phyloP scores from a whole-genome alignment of 2,329 filamentous ascomycete species.

The Penicillium digitatum region DNA sequence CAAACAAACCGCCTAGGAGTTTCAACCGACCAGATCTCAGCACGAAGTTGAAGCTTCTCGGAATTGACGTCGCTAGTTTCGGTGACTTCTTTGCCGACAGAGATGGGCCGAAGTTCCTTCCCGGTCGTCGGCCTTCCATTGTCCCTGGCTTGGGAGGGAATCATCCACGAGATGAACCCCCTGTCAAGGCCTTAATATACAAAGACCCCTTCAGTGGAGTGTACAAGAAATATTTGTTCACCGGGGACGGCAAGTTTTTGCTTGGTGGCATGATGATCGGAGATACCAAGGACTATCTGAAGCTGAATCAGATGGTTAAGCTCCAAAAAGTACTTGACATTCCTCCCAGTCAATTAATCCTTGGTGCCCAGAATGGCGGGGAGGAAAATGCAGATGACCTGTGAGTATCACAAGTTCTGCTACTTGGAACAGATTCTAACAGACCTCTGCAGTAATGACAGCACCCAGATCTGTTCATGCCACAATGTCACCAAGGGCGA shows the following conservation, averaged over 20 bases:
- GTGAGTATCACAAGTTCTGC: conserved; percentile 29
- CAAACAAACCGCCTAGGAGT: conserved; percentile 61
- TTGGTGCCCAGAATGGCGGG: conserved; percentile 69
- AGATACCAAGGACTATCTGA: conserved; percentile 85
- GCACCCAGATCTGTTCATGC: conserved; percentile 86
- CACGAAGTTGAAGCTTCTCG: conserved; percentile 84
- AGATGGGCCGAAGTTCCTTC: conserved; percentile 74
- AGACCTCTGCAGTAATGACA: conserved; percentile 54
- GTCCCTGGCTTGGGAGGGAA: conserved; percentile 45
- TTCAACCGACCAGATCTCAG: conserved; percentile 84
- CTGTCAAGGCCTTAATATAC: conserved; percentile 80
- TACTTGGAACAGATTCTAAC: conserved; percentile 13
- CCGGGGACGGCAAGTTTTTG: conserved; percentile 80
- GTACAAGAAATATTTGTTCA: conserved; percentile 94
- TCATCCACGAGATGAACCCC: conserved; percentile 43
- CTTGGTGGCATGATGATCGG: conserved; percentile 98
- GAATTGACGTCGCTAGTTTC: conserved; percentile 88
- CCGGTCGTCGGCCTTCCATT: conserved; percentile 48
- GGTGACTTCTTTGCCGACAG: conserved; percentile 90
- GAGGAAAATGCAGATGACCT: conserved; percentile 74
- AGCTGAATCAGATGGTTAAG: conserved; percentile 82
- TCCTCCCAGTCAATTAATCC: conserved; percentile 75
- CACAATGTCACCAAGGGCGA: conserved; percentile 90
- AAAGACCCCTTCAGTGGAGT: conserved; percentile 82
- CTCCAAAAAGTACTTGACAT: conserved; percentile 73